Base-by-base conservation (phyloP, 129 eudicot genomes). In the Silybum marianum region DNA sequence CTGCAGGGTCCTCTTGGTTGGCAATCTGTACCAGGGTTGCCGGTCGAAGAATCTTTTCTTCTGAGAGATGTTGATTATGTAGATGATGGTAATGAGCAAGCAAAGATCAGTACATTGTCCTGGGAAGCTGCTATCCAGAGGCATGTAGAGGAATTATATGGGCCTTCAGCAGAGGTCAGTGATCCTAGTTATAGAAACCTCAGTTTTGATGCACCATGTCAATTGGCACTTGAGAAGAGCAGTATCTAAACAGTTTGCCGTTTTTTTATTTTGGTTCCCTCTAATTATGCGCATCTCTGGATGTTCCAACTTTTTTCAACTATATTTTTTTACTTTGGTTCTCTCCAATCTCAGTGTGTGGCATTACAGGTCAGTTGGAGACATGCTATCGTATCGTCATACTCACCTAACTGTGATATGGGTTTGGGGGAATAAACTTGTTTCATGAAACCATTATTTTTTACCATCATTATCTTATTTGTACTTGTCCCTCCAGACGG, bases 121-220 rank as follows among this genome's bases (percentile, higher is more conserved):
- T 95, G 99, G 99, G 99, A 95, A 92, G 93, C 93, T 81, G 93
- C 94, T 66, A 85, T 95, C 65, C 97, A 95, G 30, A 92, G 90
- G 79, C 99, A 89, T 82, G 90, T 89, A 63, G 97, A 89, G 83
- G 91, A 90, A 78, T 71, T 92, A 63, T 87, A 81, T 82, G 90
- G 90, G 78, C 89, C 96, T 86, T 88, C 97, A 34, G 80, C 84
- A 66, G 89, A 95, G 99, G 99, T 92, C 79, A 42, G 85, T 79
- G 62, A 67, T 81, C 19, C 72, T 54, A 7, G 36, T 40, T 67
- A 71, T 48, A 30, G 68, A 71, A 32, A 38, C 32, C 69, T 77
- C 28, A 14, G 7, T 82, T 18, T 22, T 81, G 69, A 58, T 19
- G 71, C 48, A 79, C 68, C 69, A 68, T 79, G 69, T 51, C 69